Percentiles rank a stretch among this genome's conserved stretches.
phyloP scores from a whole-genome alignment of 1,284 basidiomycete genomes.

The Phylloboletellus chloephorus region DNA sequence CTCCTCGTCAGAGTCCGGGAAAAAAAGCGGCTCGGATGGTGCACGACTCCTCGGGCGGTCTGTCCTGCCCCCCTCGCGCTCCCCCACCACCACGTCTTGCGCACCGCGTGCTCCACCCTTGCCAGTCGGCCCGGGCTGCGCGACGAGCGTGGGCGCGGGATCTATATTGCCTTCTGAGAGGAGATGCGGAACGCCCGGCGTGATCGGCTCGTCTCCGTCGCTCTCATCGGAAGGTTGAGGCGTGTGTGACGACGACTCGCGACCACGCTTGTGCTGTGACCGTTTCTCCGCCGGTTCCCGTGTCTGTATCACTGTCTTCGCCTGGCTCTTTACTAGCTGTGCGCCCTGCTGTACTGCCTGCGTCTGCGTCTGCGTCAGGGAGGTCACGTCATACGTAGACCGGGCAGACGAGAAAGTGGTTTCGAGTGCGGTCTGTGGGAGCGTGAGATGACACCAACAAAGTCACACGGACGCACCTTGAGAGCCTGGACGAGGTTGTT shows the following conservation, averaged over 20 bases:
- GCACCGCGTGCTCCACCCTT: constrained; percentile 5
- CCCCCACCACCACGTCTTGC: not conserved
- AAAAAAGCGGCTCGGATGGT: constrained; percentile 25
- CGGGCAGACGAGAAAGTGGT: constrained; percentile 58
- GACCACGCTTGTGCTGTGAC: constrained; percentile 2
- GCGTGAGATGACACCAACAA: not conserved
- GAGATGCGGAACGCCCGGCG: constrained; percentile 12
- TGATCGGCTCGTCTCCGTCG: not conserved
- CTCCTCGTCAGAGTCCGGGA: constrained; percentile 23
- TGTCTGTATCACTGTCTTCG: not conserved
- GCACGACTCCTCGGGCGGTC: constrained; percentile 12
- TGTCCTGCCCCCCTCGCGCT: not conserved
- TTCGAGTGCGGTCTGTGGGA: constrained; percentile 45
- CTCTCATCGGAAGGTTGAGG: not conserved
- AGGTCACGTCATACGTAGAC: constrained; percentile 59
- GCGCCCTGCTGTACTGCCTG: constrained; percentile 5
- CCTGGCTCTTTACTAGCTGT: constrained; percentile 3
- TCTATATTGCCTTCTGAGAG: constrained; percentile 3
- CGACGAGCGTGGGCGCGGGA: constrained; percentile 27
- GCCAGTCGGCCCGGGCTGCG: constrained; percentile 4
- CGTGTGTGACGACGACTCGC: not conserved
- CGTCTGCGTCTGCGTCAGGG: constrained; percentile 14
- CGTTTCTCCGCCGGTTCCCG: constrained; percentile 7
- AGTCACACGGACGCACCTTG: constrained; percentile 51
- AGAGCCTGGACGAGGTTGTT: constrained; percentile 73